Evolutionary conservation across 129 eudicot genomes (phyloP), one percentile per base, ranked within the genome.

Genomic region (Centella asiatica): DNA sequence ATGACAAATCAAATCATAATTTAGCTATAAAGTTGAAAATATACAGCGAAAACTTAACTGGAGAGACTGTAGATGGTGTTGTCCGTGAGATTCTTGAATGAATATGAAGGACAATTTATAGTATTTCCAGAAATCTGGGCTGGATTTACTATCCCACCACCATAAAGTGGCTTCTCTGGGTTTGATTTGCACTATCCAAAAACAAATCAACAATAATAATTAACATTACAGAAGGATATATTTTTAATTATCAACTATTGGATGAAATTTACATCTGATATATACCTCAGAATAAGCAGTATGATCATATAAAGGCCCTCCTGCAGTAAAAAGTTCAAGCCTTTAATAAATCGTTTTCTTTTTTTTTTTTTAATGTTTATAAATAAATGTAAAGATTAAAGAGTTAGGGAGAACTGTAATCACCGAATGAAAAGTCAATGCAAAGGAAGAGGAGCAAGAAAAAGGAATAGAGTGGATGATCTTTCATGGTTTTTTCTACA

Each of bases 271-370:
- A n/a, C n/a, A n/a, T n/a, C n/a, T n/a, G n/a, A n/a, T n/a, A n/a
- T n/a, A n/a, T n/a, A 79, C 93, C 86, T 68, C 70, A 19, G 68
- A 71, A 65, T 69, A 85, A 65, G 87, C 87, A 9, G 85, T 75
- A 58, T 65, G 70, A 67, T 78, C 85, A 70, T 87, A 84, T 19
- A 77, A 69, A 22, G 72, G 77, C 4, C 76, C 82, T 40, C 73
- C 83, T 73, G 83, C 83, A 62, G 44, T 6, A 14, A 66, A 48
- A 34, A 19, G 26, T 19, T 49, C 28, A 49, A 3, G 14, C 22
- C 9, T 22, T 22, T 5, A 5, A 50, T 6, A 4, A 50, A 24
- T 0, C 24, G 29, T n/a, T 9, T 47, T 5, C n/a, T n/a, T n/a
- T n/a, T n/a, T n/a, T n/a, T n/a, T n/a, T n/a, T n/a, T n/a, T n/a